Conservation (phyloP, 2,329 filamentous ascomycete species). For the Paraphaeosphaeria minitans region DNA sequence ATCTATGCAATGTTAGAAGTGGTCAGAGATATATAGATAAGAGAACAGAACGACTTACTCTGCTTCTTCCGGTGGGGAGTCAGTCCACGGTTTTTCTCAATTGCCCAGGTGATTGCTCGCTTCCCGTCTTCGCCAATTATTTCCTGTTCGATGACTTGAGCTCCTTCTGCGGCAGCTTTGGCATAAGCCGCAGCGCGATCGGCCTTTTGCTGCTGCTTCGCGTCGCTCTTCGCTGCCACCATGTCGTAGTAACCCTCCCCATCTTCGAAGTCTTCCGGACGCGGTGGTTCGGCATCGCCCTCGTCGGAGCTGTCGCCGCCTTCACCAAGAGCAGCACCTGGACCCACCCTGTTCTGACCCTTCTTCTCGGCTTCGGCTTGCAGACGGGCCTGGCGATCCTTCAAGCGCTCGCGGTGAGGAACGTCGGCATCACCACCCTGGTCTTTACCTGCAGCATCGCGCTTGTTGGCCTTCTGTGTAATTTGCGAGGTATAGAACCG, state of each 20-base stretch:
- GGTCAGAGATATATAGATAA: background rate
- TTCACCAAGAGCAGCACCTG: constrained; percentile 68
- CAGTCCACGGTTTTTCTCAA: constrained; percentile 97
- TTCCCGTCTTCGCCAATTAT: constrained; percentile 82
- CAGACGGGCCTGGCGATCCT: constrained; percentile 82
- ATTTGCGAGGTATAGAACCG: constrained; percentile 99
- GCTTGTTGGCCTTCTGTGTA: constrained; percentile 89
- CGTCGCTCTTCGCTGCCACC: constrained; percentile 69
- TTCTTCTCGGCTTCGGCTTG: constrained; percentile 87
- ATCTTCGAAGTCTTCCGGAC: constrained; percentile 52
- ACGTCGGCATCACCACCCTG: constrained; percentile 81
- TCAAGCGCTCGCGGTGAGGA: constrained; percentile 85
- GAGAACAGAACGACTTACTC: constrained; percentile 35
- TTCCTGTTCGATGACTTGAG: constrained; percentile 69
- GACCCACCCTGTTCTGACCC: constrained; percentile 64
- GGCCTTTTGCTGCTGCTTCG: constrained; percentile 76
- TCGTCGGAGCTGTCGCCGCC: constrained; percentile 73
- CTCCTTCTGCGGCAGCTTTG: constrained; percentile 60
- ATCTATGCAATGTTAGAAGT: constrained; percentile 38
- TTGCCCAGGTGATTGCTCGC: constrained; percentile 67
- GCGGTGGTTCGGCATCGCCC: constrained; percentile 58
- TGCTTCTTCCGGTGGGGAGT: constrained; percentile 92
- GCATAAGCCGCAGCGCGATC: constrained; percentile 64
- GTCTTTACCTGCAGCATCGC: constrained; percentile 72
- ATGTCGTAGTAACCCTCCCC: constrained; percentile 88